These are phyloP conservation scores for Barbatosphaeria neglecta DNA, from an alignment of 495 filamentous ascomycete species.

Conservation along the genomic window DNA sequence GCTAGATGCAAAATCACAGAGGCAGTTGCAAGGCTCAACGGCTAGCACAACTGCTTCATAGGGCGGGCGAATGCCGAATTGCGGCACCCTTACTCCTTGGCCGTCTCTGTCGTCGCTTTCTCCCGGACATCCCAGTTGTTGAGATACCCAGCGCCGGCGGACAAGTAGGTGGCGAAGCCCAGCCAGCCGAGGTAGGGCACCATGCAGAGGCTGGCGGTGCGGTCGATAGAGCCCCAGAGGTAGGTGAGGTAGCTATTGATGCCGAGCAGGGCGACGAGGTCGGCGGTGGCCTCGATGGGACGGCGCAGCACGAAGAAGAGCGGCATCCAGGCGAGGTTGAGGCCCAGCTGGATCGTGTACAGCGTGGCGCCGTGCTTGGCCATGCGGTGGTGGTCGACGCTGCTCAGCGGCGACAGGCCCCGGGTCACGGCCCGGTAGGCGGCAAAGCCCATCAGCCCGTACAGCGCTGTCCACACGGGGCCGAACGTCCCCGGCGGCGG, in stretches of 20 bases:
- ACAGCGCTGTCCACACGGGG: constrained; percentile 77
- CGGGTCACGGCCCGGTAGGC: constrained; percentile 53
- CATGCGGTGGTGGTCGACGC: constrained; percentile 12
- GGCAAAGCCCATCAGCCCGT: constrained; percentile 81
- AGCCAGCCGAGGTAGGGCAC: constrained; percentile 76
- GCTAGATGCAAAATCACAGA: too few species aligned
- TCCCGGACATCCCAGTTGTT: constrained; percentile 54
- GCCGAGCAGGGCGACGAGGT: constrained; percentile 62
- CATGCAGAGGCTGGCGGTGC: constrained; percentile 57
- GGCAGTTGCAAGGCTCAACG: too few species aligned
- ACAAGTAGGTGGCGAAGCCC: constrained; percentile 71
- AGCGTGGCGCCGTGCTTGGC: constrained; percentile 54
- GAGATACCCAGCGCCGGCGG: constrained; percentile 57
- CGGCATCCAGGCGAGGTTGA: constrained; percentile 89
- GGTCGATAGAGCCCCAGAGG: constrained; percentile 63
- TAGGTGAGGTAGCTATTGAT: constrained; percentile 58
- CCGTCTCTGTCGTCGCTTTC: constrained; percentile 2
- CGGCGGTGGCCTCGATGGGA: constrained; percentile 60
- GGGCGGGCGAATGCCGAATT: not conserved
- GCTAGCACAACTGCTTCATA: too few species aligned
- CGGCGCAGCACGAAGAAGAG: constrained; percentile 69
- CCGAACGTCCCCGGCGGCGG: constrained; percentile 75
- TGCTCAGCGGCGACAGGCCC: constrained; percentile 35
- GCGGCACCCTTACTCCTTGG: not conserved
- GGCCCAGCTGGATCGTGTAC: constrained; percentile 70